Evolutionary conservation across 2,329 filamentous ascomycete species (phyloP).

Genomic region (Penicillium occitanis): DNA sequence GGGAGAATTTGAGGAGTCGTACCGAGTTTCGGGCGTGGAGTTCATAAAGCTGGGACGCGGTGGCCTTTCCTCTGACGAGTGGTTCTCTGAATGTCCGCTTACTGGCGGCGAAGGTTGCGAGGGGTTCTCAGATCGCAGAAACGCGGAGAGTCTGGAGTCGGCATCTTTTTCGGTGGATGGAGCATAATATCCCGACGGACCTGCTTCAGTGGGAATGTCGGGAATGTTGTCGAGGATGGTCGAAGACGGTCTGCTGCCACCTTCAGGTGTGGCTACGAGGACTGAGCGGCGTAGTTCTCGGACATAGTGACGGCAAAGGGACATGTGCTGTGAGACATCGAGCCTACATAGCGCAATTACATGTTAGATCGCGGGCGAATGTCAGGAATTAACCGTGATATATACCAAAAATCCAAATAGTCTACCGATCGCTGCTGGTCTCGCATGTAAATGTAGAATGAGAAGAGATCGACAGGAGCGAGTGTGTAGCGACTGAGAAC

Average conservation of each 20-base stretch:
- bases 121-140: conserved; percentile 64
- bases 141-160: conserved; percentile 88
- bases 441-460: conserved; percentile 99
- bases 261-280: conserved; percentile 86
- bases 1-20: conserved; percentile 74
- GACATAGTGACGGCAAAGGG: conserved; percentile 91
- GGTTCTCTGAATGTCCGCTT: conserved; percentile 49
- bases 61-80: conserved; percentile 47
- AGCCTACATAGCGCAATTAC: conserved; percentile 63
- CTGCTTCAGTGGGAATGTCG: conserved; percentile 53
- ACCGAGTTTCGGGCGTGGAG: conserved; percentile 61
- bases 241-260: conserved; percentile 77
- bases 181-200: conserved; percentile 57
- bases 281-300: conserved; percentile 91
- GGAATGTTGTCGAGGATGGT: conserved; percentile 71
- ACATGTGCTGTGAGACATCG: conserved; percentile 99
- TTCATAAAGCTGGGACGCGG: conserved; percentile 62
- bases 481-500: conserved; percentile 92
- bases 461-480: conserved; percentile 93
- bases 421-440: conserved; percentile 97
- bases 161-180: conserved; percentile 73
- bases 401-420: conserved; percentile 95
- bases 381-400: conserved; percentile 3
- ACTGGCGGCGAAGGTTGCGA: conserved; percentile 55
- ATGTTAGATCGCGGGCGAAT: conserved; percentile 21